Evolutionary conservation across 192 early-diverging fungal species (phyloP).

Genomic region (Coemansia sp.): DNA sequence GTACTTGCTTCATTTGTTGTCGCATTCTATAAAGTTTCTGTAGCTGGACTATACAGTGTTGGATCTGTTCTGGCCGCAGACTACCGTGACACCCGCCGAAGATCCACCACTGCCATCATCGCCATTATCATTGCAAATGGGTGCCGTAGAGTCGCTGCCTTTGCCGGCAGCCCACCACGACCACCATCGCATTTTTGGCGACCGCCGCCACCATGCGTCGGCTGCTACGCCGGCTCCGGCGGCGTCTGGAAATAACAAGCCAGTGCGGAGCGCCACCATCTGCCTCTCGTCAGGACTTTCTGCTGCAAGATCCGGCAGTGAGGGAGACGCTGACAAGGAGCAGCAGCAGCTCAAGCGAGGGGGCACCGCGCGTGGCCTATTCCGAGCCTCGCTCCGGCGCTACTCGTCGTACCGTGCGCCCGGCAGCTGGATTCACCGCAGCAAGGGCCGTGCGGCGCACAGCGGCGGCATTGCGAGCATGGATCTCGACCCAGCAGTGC

Average conservation of each 20-base stretch:
- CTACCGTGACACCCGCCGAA: neutral
- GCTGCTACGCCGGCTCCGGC: neutral
- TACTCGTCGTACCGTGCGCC: conserved; percentile 2
- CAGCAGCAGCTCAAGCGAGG: neutral
- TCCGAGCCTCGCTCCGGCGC: neutral
- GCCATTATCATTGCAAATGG: conserved; percentile 17
- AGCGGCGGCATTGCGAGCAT: no score
- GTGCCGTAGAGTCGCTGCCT: conserved; percentile 36
- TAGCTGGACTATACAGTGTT: conserved; percentile 25
- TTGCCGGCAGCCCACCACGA: conserved; percentile 11
- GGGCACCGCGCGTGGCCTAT: neutral
- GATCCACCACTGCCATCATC: neutral
- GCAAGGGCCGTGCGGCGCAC: neutral
- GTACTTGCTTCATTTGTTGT: no score
- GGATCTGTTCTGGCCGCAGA: conserved; percentile 11
- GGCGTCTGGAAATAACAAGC: neutral
- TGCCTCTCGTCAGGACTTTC: no score
- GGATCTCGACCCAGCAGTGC: neutral
- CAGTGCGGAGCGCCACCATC: conserved; percentile 8
- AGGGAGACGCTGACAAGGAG: neutral
- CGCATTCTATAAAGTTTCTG: no score
- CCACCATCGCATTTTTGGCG: conserved; percentile 4
- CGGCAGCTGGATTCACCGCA: neutral
- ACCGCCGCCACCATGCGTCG: neutral
- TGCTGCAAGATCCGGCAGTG: no score